These are phyloP conservation scores for Fusarium coicis DNA, from an alignment of 2,329 filamentous ascomycete species.

Conservation along the genomic window DNA sequence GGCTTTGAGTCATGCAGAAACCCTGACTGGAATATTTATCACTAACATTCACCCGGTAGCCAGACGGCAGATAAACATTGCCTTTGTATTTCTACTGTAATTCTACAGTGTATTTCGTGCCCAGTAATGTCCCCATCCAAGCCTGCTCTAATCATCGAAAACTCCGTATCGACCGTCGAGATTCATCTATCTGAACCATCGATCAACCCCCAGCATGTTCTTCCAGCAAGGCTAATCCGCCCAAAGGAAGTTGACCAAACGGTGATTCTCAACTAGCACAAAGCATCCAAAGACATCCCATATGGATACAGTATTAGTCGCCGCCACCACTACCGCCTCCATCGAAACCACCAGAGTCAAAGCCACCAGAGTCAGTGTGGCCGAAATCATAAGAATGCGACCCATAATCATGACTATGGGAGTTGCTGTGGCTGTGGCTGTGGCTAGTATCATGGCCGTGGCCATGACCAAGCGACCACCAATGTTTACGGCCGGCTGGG, in stretches of 20 bases:
- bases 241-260: neutral
- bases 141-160: neutral
- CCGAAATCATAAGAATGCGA: neutral
- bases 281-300: neutral
- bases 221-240: neutral
- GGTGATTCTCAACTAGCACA: no score
- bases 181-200: neutral
- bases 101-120: neutral
- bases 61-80: neutral
- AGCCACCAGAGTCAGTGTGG: neutral
- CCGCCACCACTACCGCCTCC: neutral
- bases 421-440: neutral
- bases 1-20: rapidly evolving
- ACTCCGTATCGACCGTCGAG: neutral
- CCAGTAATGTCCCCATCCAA: neutral
- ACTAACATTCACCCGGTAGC: neutral
- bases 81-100: neutral
- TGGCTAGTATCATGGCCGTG: neutral
- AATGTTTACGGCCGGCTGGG: neutral
- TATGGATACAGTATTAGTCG: neutral
- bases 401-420: neutral
- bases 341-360: neutral
- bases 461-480: neutral
- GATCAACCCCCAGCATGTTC: rapidly evolving
- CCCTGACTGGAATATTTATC: neutral